Evolutionary conservation across 2,329 filamentous ascomycete genomes (phyloP).

Genomic region (Calonectria ilicicola): DNA sequence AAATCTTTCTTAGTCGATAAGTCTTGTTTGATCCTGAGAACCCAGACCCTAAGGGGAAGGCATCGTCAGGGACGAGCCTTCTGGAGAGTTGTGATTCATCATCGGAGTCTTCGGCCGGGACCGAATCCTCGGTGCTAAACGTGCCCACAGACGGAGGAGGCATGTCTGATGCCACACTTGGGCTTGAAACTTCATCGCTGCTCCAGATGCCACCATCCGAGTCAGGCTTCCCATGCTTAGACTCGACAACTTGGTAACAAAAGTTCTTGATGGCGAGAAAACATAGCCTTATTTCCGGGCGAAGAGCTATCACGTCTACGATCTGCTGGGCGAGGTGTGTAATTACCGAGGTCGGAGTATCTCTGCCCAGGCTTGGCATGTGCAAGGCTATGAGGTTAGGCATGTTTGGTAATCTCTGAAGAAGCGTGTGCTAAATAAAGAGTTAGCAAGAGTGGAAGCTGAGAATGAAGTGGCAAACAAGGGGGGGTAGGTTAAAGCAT

Average conservation of each 20-base stretch:
- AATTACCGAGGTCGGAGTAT: background rate
- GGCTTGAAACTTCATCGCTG: conserved; percentile 14
- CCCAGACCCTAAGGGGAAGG: background rate
- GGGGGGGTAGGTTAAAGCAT: background rate
- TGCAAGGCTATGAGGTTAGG: conserved; percentile 22
- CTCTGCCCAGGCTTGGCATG: conserved; percentile 23
- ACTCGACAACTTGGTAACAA: conserved; percentile 26
- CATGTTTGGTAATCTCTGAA: conserved; percentile 28
- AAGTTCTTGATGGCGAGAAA: conserved; percentile 21
- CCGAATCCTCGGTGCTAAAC: conserved; percentile 13
- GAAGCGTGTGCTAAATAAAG: conserved; percentile 21
- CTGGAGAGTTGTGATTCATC: conserved; percentile 24
- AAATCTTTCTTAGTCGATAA: conserved; percentile 23
- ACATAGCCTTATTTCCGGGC: conserved; percentile 22
- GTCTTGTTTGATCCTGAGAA: conserved; percentile 7
- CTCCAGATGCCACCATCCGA: conserved; percentile 22
- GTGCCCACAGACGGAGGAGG: conserved; percentile 18
- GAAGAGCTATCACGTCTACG: conserved; percentile 29
- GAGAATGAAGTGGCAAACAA: background rate
- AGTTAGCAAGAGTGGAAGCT: background rate
- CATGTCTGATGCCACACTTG: conserved; percentile 13
- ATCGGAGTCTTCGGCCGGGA: conserved; percentile 22
- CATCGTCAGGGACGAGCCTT: conserved; percentile 7
- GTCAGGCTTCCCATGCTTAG: background rate
- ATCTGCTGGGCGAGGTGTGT: conserved; percentile 22